A percentile compares a stretch with the other conserved stretches of the same genome.
These are phyloP conservation scores for Carallia brachiata DNA, from an alignment of 345 rosid species.

Conservation along the genomic window DNA sequence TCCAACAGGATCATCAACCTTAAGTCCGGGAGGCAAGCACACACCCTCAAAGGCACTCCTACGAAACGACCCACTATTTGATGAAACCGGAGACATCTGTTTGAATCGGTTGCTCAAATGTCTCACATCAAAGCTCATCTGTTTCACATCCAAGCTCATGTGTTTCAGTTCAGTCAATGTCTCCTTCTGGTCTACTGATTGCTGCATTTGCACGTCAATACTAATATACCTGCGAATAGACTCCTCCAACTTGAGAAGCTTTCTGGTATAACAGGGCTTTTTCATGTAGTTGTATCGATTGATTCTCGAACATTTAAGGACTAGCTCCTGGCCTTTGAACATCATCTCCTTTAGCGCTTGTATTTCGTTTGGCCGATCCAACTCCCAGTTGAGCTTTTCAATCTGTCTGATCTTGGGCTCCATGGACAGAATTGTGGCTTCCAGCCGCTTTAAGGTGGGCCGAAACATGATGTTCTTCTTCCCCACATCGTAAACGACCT, in stretches of 20 bases:
- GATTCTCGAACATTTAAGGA: conserved; percentile 5
- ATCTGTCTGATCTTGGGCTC: conserved; percentile 3
- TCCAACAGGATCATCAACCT: conserved; percentile 22
- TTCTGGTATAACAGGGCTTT: conserved; percentile 10
- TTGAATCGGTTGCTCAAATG: neutral
- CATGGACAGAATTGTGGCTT: neutral
- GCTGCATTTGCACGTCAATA: conserved; percentile 1
- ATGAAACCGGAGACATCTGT: neutral
- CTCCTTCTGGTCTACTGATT: conserved; percentile 3
- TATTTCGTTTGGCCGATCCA: conserved; percentile 10
- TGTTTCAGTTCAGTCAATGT: conserved; percentile 3
- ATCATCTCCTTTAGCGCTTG: neutral
- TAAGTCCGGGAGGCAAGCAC: conserved; percentile 22
- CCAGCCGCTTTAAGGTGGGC: neutral
- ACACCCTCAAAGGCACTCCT: neutral
- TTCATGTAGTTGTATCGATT: neutral
- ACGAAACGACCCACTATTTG: neutral
- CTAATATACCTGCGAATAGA: neutral
- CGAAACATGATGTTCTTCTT: neutral
- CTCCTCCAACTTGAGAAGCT: conserved; percentile 15
- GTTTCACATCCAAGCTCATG: neutral
- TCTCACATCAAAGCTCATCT: neutral
- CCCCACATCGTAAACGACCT: neutral
- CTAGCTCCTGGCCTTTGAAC: conserved; percentile 3
- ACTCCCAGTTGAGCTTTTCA: neutral